Conservation (phyloP, 2,329 filamentous ascomycete genomes). For the Diaporthe sp. region DNA sequence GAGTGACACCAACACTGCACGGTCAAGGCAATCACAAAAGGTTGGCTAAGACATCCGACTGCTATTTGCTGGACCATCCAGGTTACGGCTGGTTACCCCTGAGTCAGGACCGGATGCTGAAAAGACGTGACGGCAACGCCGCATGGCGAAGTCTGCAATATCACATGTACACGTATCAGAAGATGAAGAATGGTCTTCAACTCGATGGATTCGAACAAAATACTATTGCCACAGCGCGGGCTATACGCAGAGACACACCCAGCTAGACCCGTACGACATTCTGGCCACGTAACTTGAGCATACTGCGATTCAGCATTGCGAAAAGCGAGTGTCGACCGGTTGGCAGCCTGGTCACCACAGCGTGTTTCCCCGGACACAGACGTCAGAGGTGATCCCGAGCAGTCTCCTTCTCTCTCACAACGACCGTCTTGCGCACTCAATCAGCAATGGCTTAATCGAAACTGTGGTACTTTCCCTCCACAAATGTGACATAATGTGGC, state of each 20-base stretch:
- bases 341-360: neutral
- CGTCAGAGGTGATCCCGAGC: neutral
- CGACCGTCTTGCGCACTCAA: neutral
- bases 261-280: neutral
- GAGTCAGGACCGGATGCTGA: neutral
- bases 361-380: neutral
- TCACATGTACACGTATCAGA: neutral
- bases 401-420: neutral
- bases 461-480: constrained; percentile 37
- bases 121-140: neutral
- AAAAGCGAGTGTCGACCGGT: neutral
- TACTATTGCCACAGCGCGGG: neutral
- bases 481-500: constrained; percentile 41
- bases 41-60: neutral
- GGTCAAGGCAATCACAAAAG: neutral
- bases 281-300: neutral
- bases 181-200: neutral
- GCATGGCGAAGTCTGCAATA: neutral
- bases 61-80: neutral
- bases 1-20: neutral
- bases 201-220: neutral
- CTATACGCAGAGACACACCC: neutral
- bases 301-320: neutral
- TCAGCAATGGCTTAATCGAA: constrained; percentile 5
- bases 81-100: no score